Evolutionary conservation across 371 early-diverging fungal species (phyloP), one percentile per base, ranked within the genome.

Genomic region (Mucor saturninus): DNA sequence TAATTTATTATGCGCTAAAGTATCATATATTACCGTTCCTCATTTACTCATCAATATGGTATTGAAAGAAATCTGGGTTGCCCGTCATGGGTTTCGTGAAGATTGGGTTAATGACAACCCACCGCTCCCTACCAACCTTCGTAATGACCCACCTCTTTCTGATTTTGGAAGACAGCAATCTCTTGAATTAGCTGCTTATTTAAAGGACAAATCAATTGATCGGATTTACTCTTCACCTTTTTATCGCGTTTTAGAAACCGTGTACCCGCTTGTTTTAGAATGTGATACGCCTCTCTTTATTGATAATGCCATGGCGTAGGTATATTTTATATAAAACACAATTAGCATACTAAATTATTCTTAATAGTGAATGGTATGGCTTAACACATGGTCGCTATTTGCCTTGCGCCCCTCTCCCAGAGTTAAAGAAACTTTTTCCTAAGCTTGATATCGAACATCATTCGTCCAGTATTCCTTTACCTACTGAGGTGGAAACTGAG

Each of bases 301-400:
- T 43, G 79, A 78, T 21, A 64, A 73, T 59, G 57, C 67, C 5
- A 71, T 78, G 71, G 69, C 68, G 74, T 72, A 69, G 56, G 55
- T 54, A 46, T 2, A 31, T 40, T 9, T 50, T 21, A 46, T 30
- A n/a, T 32, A 21, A n/a, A 35, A 49, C 8, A 39, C 7, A 15
- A 49, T 0, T 14, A 3, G 14, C 35, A 8, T 35, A 8, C 8
- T 35, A 35, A 11, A 5, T 39, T n/a, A n/a, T 43, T 15, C 43
- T n/a, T n/a, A 31, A 10, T 56, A 76, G 77, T 40, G 79, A 78
- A 62, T 78, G 75, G 74, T 75, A 75, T 54, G 79, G 79, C 4
- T 37, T 49, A 9, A 67, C 75, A 8, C 69, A 73, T 54, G 64
- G 38, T 1, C 40, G 59, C 2, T 78, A 78, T 51, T 62, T 64